Evolutionary conservation across 148 eudicot species (phyloP).

Genomic region (Spergularia marina): DNA sequence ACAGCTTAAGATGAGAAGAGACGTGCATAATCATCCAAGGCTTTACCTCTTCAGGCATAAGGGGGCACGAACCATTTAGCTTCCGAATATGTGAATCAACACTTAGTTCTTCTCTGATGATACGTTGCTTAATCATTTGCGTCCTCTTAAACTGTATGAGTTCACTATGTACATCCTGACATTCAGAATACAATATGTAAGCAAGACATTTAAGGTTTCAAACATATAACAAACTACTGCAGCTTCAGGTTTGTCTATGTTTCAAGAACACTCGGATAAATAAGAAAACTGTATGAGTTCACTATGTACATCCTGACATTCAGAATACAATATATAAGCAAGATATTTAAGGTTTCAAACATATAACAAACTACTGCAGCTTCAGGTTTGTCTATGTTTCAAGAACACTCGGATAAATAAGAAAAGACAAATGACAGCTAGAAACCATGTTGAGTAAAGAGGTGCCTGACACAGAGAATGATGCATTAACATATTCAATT

Average conservation of each 20-base stretch:
- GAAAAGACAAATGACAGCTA: neutral
- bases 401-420: neutral
- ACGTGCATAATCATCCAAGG: constrained; percentile 2
- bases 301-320: constrained; percentile 77
- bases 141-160: constrained; percentile 78
- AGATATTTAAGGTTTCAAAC: neutral
- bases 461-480: neutral
- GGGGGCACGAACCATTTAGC: constrained; percentile 79
- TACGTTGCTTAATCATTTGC: constrained; percentile 80
- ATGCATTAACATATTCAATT: neutral
- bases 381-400: neutral
- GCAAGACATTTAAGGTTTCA: neutral
- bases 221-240: too few relatives aligned
- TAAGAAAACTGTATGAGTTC: constrained; percentile 49
- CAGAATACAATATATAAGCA: neutral
- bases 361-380: too few relatives aligned
- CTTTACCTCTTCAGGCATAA: constrained; percentile 95
- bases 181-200: constrained; percentile 2
- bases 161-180: constrained; percentile 90
- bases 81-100: constrained; percentile 75
- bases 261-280: neutral
- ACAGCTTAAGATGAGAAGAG: neutral
- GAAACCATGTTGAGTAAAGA: neutral
- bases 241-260: neutral
- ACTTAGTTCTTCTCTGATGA: constrained; percentile 53